Evolutionary conservation across 768 basidiomycete species (phyloP).

Genomic region (Panaeolus cyanescens): DNA sequence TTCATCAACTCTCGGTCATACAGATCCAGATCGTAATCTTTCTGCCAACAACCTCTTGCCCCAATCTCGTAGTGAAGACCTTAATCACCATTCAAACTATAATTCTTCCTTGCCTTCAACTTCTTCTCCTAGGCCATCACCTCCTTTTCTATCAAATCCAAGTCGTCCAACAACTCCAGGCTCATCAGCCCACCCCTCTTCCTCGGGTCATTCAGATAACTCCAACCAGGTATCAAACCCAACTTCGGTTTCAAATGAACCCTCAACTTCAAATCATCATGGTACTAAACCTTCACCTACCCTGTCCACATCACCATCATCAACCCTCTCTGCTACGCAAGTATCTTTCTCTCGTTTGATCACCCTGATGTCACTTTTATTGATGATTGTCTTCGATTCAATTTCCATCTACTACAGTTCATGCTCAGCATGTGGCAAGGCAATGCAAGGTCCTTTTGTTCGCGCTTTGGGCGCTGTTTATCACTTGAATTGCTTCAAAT

Average conservation of each 20-base stretch:
- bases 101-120: constrained; percentile 19
- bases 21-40: constrained; percentile 57
- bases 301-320: constrained; percentile 55
- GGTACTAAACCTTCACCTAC: constrained; percentile 14
- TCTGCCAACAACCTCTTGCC: constrained; percentile 34
- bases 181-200: constrained; percentile 47
- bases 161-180: constrained; percentile 61
- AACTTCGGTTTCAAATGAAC: constrained; percentile 40
- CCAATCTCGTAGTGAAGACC: constrained; percentile 72
- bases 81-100: constrained; percentile 53
- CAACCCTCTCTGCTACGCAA: constrained; percentile 62
- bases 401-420: constrained; percentile 41
- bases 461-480: constrained; percentile 92
- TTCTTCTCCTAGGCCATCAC: constrained; percentile 44
- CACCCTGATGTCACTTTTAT: constrained; percentile 7
- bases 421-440: constrained; percentile 76
- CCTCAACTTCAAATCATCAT: constrained; percentile 33
- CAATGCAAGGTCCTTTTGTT: constrained; percentile 95
- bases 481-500: constrained; percentile 98
- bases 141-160: constrained; percentile 43
- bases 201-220: constrained; percentile 54
- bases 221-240: constrained; percentile 46
- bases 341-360: constrained; percentile 26
- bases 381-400: constrained; percentile 28
- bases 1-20: constrained; percentile 61